phyloP scores from a whole-genome alignment of 1,139 yeast species.

The Scheffersomyces lignicola region DNA sequence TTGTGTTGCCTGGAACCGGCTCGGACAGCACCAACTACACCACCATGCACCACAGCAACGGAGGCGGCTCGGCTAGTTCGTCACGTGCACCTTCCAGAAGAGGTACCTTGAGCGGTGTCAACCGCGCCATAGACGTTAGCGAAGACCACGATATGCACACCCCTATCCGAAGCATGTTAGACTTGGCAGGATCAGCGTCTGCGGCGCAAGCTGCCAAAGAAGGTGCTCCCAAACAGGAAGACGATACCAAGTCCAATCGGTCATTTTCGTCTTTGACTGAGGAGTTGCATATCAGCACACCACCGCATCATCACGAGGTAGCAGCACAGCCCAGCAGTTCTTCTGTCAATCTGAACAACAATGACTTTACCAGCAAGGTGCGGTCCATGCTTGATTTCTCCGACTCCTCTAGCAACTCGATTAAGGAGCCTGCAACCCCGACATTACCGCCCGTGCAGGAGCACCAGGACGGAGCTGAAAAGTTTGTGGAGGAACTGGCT shows the following conservation, averaged over 20 bases:
- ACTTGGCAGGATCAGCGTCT: slow-evolving; percentile 20
- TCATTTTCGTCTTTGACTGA: slow-evolving; percentile 31
- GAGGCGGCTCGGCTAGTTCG: slow-evolving; percentile 21
- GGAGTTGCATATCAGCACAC: slow-evolving; percentile 11
- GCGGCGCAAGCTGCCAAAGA: slow-evolving; percentile 10
- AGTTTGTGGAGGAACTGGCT: slow-evolving; percentile 3
- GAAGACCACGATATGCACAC: slow-evolving; percentile 23
- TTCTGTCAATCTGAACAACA: slow-evolving; percentile 3
- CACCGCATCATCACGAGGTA: background rate
- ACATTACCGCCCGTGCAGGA: slow-evolving; percentile 8
- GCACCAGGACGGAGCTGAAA: slow-evolving; percentile 17
- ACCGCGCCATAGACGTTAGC: slow-evolving; percentile 8
- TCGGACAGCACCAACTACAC: slow-evolving; percentile 9
- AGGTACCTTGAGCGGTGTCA: slow-evolving; percentile 22
- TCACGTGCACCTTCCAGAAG: slow-evolving; percentile 39
- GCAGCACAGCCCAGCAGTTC: slow-evolving; percentile 9
- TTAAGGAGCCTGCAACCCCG: slow-evolving; percentile 8
- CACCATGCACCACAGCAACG: slow-evolving; percentile 9
- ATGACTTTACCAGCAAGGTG: slow-evolving; percentile 6
- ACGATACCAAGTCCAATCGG: slow-evolving; percentile 22
- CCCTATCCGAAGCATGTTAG: slow-evolving; percentile 43
- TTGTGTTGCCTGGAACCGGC: slow-evolving; percentile 30
- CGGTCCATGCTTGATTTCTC: slow-evolving; percentile 14
- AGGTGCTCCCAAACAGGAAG: slow-evolving; percentile 5
- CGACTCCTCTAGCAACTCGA: slow-evolving; percentile 1